These are phyloP conservation scores for Cytospora piceae DNA, from an alignment of 2,329 filamentous ascomycete genomes.

Conservation along the genomic window DNA sequence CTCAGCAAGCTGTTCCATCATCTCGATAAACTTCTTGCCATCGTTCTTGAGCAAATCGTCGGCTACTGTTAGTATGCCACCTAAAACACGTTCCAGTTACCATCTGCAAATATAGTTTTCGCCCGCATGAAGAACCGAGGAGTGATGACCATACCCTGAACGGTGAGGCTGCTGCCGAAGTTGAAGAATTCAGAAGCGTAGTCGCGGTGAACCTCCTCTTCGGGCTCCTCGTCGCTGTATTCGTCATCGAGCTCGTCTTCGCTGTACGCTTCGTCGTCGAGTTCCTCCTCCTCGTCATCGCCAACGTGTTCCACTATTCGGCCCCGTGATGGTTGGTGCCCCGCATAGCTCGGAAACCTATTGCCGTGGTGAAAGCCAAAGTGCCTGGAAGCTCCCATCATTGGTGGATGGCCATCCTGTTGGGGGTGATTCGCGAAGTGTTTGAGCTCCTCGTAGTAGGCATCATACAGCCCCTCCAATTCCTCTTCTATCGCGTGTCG, in stretches of 20 bases:
- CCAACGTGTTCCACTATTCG: conserved; percentile 71
- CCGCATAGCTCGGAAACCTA: conserved; percentile 55
- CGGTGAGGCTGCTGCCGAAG: conserved; percentile 95
- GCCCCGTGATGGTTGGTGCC: conserved; percentile 73
- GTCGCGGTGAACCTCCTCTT: conserved; percentile 56
- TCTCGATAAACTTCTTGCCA: conserved; percentile 99
- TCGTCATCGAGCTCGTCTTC: conserved; percentile 72
- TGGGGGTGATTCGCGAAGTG: conserved; percentile 83
- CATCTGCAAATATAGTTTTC: conserved; percentile 37
- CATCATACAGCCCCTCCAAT: conserved; percentile 94
- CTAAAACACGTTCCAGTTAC: conserved; percentile 52
- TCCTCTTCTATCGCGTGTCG: conserved; percentile 97
- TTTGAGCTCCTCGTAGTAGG: conserved; percentile 97
- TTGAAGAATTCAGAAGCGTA: conserved; percentile 88
- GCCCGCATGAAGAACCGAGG: conserved; percentile 1
- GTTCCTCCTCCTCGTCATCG: conserved; percentile 60
- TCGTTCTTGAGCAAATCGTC: conserved; percentile 99
- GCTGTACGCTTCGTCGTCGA: conserved; percentile 57
- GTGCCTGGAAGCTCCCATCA: conserved; percentile 69
- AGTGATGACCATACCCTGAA: conserved; percentile 67
- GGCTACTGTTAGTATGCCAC: conserved; percentile 97
- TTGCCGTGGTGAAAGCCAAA: conserved; percentile 50
- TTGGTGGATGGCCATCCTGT: conserved; percentile 71
- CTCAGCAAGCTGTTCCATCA: conserved; percentile 99
- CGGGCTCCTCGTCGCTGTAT: conserved; percentile 64